phyloP scores from a whole-genome alignment of 1,139 yeast genomes.

The Kazachstania sp. region DNA sequence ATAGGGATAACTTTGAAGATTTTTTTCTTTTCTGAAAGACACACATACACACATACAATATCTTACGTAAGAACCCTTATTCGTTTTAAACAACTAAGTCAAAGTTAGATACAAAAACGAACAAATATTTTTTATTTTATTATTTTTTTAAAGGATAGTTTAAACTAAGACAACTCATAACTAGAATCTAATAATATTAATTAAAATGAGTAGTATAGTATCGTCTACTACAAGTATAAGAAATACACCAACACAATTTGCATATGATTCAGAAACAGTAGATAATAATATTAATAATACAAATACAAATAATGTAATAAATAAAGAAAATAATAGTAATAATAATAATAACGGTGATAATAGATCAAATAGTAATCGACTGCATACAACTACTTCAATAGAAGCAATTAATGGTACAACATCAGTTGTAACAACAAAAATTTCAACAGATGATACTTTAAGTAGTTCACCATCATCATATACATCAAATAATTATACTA shows the following conservation, averaged over 20 bases:
- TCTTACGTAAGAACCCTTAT: too few relatives aligned
- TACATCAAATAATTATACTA: slow-evolving; percentile 17
- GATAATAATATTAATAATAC: not conserved
- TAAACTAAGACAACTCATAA: too few relatives aligned
- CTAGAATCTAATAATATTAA: not conserved
- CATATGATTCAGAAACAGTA: not conserved
- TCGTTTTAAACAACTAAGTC: too few relatives aligned
- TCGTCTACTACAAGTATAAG: slow-evolving; percentile 1
- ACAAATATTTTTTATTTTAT: too few relatives aligned
- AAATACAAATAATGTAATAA: not conserved
- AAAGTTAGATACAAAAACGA: too few relatives aligned
- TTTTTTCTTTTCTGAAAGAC: too few relatives aligned
- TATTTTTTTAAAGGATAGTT: too few relatives aligned
- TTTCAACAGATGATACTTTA: slow-evolving; percentile 20
- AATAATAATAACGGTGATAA: not conserved
- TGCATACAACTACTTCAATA: slow-evolving; percentile 1
- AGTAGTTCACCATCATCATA: slow-evolving; percentile 27
- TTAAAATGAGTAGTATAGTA: slow-evolving; percentile 1
- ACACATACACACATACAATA: too few relatives aligned
- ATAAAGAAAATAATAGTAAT: not conserved
- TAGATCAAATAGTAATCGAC: not conserved
- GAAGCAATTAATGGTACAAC: slow-evolving; percentile 6
- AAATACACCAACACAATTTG: not conserved
- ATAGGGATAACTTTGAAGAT: too few relatives aligned
- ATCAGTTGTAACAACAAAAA: slow-evolving; percentile 10